A percentile compares a stretch with the other conserved stretches of the same genome.
phyloP scores from a whole-genome alignment of 257 asterid species.

The Primulina eburnea region DNA sequence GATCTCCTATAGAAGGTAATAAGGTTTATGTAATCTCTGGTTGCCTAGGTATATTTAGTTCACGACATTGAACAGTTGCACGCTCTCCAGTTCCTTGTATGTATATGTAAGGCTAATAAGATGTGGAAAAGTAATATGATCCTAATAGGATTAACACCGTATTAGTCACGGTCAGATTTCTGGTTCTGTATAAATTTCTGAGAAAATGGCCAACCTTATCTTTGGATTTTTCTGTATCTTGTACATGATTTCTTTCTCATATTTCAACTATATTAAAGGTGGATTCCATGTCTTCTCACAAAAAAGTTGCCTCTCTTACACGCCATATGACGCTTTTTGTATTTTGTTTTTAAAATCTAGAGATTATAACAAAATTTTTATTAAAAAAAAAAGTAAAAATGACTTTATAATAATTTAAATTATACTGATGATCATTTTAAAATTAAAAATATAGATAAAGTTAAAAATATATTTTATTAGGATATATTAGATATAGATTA shows the following conservation, averaged over 20 bases:
- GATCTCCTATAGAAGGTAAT: no score
- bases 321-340: neutral
- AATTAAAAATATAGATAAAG: no score
- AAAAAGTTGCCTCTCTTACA: conserved; percentile 42
- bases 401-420: no score
- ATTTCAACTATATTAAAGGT: conserved; percentile 43
- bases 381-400: no score
- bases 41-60: neutral
- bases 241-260: conserved; percentile 37
- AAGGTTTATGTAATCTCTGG: neutral
- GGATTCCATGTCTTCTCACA: conserved; percentile 81
- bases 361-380: no score
- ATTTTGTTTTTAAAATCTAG: no score
- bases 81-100: neutral
- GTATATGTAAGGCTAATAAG: neutral
- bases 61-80: neutral
- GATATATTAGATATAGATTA: no score
- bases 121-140: neutral
- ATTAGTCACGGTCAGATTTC: neutral
- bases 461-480: no score
- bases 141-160: neutral
- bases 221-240: neutral
- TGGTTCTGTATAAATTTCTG: conserved; percentile 8
- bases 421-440: no score
- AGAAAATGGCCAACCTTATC: neutral